Conservation (phyloP, 805 yeast genomes). For the Yamadazyma paraphyllophila region DNA sequence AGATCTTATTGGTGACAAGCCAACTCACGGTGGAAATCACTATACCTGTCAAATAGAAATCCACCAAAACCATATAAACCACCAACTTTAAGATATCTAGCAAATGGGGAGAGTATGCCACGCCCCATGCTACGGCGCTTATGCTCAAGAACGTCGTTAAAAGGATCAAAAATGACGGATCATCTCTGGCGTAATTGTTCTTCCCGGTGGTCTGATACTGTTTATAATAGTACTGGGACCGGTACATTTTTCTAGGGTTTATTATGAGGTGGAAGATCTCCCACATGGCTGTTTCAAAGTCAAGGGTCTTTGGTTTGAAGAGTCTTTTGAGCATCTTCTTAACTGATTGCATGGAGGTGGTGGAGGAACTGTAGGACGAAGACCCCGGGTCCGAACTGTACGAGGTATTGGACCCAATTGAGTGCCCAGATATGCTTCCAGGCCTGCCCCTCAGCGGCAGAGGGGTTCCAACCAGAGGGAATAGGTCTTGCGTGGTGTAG, state of each 20-base stretch:
- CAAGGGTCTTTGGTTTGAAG: constrained; percentile 75
- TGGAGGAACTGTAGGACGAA: not conserved
- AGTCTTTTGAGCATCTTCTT: constrained; percentile 33
- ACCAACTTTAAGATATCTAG: constrained; percentile 63
- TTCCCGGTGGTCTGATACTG: constrained; percentile 31
- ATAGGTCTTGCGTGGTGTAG: constrained; percentile 42
- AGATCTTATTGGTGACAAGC: constrained; percentile 64
- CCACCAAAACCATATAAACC: constrained; percentile 80
- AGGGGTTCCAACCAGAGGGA: constrained; percentile 26
- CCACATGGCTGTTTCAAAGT: constrained; percentile 92
- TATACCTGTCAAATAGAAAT: constrained; percentile 70
- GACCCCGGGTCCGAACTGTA: not conserved
- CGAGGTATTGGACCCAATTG: constrained; percentile 1
- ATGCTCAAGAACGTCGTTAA: constrained; percentile 63
- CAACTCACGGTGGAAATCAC: constrained; percentile 71
- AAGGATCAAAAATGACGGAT: constrained; percentile 81
- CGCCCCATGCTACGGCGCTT: constrained; percentile 88
- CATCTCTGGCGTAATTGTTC: constrained; percentile 81
- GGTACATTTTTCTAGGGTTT: constrained; percentile 79
- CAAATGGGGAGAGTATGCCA: constrained; percentile 68
- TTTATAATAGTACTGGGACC: constrained; percentile 72
- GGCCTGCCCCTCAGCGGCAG: constrained; percentile 20
- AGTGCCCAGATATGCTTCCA: constrained; percentile 19
- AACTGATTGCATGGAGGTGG: constrained; percentile 19
- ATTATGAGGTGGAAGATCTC: constrained; percentile 73